Conservation (phyloP, 2,329 filamentous ascomycete species). For the Xylariaceae sp. region DNA sequence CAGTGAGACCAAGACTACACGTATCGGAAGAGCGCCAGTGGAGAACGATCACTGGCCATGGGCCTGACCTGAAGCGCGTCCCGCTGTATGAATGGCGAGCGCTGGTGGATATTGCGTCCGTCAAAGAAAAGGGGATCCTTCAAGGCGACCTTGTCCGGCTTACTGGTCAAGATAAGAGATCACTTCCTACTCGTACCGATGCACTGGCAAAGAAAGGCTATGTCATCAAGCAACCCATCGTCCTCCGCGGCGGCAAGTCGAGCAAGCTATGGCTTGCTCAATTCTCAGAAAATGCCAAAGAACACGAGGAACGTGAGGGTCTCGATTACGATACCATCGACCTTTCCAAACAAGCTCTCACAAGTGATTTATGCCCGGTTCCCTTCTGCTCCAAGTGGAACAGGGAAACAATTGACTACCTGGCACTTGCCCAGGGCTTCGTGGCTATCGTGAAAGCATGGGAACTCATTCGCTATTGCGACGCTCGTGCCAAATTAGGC, state of each 20-base stretch:
- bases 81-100: constrained; percentile 55
- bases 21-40: constrained; percentile 53
- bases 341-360: constrained; percentile 36
- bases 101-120: constrained; percentile 52
- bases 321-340: constrained; percentile 34
- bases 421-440: constrained; percentile 51
- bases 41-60: constrained; percentile 55
- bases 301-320: constrained; percentile 35
- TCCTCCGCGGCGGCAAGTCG: constrained; percentile 54
- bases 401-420: constrained; percentile 53
- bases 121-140: constrained; percentile 49
- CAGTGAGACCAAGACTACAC: constrained; percentile 35
- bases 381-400: constrained; percentile 53
- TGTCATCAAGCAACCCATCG: constrained; percentile 54
- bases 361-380: constrained; percentile 46
- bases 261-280: constrained; percentile 57
- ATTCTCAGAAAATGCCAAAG: constrained; percentile 42
- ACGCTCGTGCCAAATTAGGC: constrained; percentile 53
- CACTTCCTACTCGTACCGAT: constrained; percentile 56
- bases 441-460: constrained; percentile 53
- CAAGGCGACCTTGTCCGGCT: constrained; percentile 55
- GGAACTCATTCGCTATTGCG: constrained; percentile 52
- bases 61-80: constrained; percentile 52
- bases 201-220: constrained; percentile 55
- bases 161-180: constrained; percentile 58